Evolutionary conservation across 1,284 basidiomycete species (phyloP), one percentile per base, ranked within the genome.

Genomic region (Heterobasidion parviporum): DNA sequence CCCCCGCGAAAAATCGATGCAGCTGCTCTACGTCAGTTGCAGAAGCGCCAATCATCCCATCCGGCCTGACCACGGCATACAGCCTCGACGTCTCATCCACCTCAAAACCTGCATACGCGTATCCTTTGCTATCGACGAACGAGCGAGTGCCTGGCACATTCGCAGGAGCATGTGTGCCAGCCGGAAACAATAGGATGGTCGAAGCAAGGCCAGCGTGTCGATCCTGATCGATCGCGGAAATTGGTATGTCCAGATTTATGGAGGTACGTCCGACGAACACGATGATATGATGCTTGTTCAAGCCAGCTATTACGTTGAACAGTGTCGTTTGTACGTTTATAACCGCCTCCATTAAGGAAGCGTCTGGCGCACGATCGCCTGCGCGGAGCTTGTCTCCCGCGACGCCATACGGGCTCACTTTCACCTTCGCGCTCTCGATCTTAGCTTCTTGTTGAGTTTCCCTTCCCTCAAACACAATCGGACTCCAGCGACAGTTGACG

Each of bases 401-500:
- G 18, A 36, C 51, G 6, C 62, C 54, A 50, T 66, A 65, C 35
- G 66, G 55, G 53, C 62, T 59, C 46, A 16, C 41, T 26, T 57
- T 36, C 2, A n/a, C 63, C 5, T 59, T 60, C 9, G 53, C 59
- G 36, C 65, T 67, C 14, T 46, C 26, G 2, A 26, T 26, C 35
- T 16, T 32, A 20, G 16, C 16, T 45, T 41, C 8, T 5, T 41
- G 1, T 41, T n/a, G 38, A 41, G 20, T 16, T 14, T 41, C 48
- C 3, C 62, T 60, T 53, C 73, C 74, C 53, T 78, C 75, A n/a
- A 75, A 43, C 20, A 77, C 68, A 50, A 78, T 70, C 4, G 71
- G 64, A 60, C 76, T 78, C 70, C 73, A 73, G 18, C 77, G 70
- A 57, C 74, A 79, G 62, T 78, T 78, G 38, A 79, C 68, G 1